Evolutionary conservation across 352 stramenopile species (phyloP).

Genomic region (Globisporangium lucens): DNA sequence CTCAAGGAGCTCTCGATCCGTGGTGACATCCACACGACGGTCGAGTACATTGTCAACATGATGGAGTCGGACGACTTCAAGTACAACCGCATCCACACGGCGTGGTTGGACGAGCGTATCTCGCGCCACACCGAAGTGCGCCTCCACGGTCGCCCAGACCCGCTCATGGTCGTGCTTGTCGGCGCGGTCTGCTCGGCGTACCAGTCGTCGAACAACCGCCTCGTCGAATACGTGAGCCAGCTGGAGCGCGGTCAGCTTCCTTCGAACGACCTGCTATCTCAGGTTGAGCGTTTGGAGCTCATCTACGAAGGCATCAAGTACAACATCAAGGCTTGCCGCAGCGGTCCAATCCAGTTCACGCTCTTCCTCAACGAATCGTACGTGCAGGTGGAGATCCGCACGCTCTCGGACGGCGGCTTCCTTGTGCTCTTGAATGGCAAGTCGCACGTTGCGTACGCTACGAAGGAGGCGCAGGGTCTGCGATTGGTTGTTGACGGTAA

Average conservation of each 20-base stretch:
- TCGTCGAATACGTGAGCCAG: conserved; percentile 81
- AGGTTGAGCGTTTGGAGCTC: conserved; percentile 91
- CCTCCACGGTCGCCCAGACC: conserved; percentile 77
- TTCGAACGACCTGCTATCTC: conserved; percentile 79
- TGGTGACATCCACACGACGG: conserved; percentile 99
- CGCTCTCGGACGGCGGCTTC: conserved; percentile 97
- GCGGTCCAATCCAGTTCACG: conserved; percentile 89
- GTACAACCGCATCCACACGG: conserved; percentile 98
- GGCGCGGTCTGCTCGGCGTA: conserved; percentile 85
- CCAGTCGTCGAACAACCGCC: conserved; percentile 66
- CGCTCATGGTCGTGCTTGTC: conserved; percentile 86
- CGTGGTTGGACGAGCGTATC: conserved; percentile 98
- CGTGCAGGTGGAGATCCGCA: conserved; percentile 93
- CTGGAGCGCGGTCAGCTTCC: conserved; percentile 92
- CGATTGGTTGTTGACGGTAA: conserved; percentile 93
- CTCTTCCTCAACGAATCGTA: conserved; percentile 88
- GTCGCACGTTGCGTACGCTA: conserved; percentile 97
- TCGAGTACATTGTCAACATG: conserved; percentile 99
- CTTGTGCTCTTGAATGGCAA: conserved; percentile 96
- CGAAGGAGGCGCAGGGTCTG: conserved; percentile 87
- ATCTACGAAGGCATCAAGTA: conserved; percentile 99
- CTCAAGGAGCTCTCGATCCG: conserved; percentile 99
- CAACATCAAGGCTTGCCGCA: conserved; percentile 90
- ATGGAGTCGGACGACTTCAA: conserved; percentile 99
- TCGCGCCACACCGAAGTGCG: conserved; percentile 90